Conservation (phyloP, 208 protist species). For the Strigomonas oncopelti region DNA sequence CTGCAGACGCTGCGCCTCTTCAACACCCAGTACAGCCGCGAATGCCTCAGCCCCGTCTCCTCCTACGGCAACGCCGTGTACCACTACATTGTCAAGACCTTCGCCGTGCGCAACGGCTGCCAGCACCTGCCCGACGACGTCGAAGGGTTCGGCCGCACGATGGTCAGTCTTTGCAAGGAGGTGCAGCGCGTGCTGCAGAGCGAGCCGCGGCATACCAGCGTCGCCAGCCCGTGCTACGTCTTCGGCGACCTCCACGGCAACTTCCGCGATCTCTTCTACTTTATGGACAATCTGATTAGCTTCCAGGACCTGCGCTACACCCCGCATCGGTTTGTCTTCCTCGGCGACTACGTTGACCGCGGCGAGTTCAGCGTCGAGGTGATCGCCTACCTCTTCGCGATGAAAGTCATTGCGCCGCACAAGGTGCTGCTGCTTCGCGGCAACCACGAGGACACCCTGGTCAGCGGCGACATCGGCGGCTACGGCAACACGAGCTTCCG, state of each 20-base stretch:
- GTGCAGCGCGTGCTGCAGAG: slow-evolving; percentile 59
- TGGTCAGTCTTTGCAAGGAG: slow-evolving; percentile 77
- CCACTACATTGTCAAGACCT: slow-evolving; percentile 85
- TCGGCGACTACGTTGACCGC: slow-evolving; percentile 99
- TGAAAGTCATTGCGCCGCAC: slow-evolving; percentile 87
- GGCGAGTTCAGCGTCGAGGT: slow-evolving; percentile 91
- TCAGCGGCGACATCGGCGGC: slow-evolving; percentile 87
- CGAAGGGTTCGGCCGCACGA: slow-evolving; percentile 78
- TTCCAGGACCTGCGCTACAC: slow-evolving; percentile 91
- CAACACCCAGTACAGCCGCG: slow-evolving; percentile 57
- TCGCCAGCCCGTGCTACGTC: slow-evolving; percentile 89
- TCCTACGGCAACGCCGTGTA: slow-evolving; percentile 76
- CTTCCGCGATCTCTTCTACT: slow-evolving; percentile 92
- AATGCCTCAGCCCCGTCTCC: slow-evolving; percentile 54
- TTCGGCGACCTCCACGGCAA: slow-evolving; percentile 95
- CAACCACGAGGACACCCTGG: slow-evolving; percentile 92
- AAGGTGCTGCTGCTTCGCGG: slow-evolving; percentile 92
- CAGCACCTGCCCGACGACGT: slow-evolving; percentile 69
- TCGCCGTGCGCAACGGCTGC: slow-evolving; percentile 79
- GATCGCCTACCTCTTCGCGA: slow-evolving; percentile 88
- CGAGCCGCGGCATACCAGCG: slow-evolving; percentile 66
- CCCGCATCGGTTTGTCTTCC: slow-evolving; percentile 94
- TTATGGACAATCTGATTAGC: slow-evolving; percentile 87
- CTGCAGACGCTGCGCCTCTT: slow-evolving; percentile 72
- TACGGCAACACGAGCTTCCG: slow-evolving; percentile 90